These are phyloP conservation scores for Sequoia sempervirens DNA, from an alignment of 75 land plant genomes.

Conservation along the genomic window DNA sequence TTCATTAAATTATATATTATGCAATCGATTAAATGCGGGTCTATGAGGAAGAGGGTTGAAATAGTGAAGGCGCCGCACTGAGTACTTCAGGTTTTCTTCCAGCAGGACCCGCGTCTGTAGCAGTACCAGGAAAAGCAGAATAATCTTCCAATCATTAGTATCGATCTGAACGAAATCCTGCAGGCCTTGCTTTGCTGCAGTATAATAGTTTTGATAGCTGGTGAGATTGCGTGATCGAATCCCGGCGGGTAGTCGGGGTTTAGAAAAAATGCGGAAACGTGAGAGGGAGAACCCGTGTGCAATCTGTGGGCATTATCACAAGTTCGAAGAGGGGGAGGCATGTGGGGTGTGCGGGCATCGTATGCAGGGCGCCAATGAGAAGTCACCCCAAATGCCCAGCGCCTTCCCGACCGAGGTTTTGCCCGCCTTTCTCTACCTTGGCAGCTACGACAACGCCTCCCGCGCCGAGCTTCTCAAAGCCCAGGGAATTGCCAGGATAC, in stretches of 20 bases:
- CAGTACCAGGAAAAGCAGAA: background rate
- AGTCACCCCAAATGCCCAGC: constrained; percentile 32
- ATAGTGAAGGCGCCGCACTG: too few relatives aligned
- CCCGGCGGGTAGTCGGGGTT: background rate
- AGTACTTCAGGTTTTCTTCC: background rate
- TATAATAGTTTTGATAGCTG: background rate
- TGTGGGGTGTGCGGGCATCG: constrained; percentile 95
- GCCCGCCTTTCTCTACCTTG: constrained; percentile 74
- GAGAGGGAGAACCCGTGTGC: constrained; percentile 96
- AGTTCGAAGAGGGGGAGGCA: constrained; percentile 94
- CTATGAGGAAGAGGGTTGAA: too few relatives aligned
- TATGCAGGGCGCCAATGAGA: constrained; percentile 44
- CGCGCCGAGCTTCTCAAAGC: constrained; percentile 88
- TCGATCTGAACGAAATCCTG: background rate
- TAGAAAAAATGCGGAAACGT: constrained; percentile 73
- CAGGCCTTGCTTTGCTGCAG: background rate
- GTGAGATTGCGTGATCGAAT: background rate
- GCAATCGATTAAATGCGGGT: too few relatives aligned
- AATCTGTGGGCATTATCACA: constrained; percentile 94
- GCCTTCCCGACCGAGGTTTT: constrained; percentile 86
- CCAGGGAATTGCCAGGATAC: constrained; percentile 73
- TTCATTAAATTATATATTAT: too few relatives aligned
- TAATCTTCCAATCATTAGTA: background rate
- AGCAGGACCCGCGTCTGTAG: background rate
- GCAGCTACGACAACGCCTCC: constrained; percentile 97